Evolutionary conservation across 331 rosid species (phyloP), one percentile per base, ranked within the genome.

Genomic region (Quercus phellos): DNA sequence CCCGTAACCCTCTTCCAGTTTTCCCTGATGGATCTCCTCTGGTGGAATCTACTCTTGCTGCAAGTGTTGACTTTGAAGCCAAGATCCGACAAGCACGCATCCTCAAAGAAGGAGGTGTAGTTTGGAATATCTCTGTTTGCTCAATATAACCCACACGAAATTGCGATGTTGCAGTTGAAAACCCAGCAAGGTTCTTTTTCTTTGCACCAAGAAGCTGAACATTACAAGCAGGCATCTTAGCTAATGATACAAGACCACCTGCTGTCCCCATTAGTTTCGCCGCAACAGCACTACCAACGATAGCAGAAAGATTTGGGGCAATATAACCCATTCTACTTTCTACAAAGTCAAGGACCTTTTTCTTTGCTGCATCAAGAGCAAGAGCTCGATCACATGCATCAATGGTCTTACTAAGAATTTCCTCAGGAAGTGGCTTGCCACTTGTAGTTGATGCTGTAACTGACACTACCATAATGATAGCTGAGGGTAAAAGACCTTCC

Each of bases 351-450:
- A 94, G 97, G 73, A 94, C 98, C 77, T 86, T 89, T 77, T 94
- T 94, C 92, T 88, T 90, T 3, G 97, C 92, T 3, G 91, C 73
- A 80, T 94, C 98, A 64, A 94, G 90, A 68, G 84, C 78, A 81
- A 94, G 97, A 78, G 98, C 98, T 80, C 96, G 93, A 84, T 92
- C 98, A 74, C 97, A 94, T 34, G 96, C 98, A 80, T 94, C 96
- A 79, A 84, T 26, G 5, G 91, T 92, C 80, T 92, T 94, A 56
- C 77, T 70, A 55, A 94, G 97, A 26, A 89, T 86, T 35, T 94
- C 98, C 80, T 94, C 96, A 0, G 90, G 96, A 73, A 92, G 98
- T 10, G 98, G 98, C 87, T 94, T 94, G 66, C 98, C 98, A 84
- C 94, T 89, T 8, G 98, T 94, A 59, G 98, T 94, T 27, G 98